A percentile compares a stretch with the other conserved stretches of the same genome.
These are phyloP conservation scores for Rubroboletus pulcherrimus DNA, from an alignment of 768 basidiomycete genomes.

Conservation along the genomic window DNA sequence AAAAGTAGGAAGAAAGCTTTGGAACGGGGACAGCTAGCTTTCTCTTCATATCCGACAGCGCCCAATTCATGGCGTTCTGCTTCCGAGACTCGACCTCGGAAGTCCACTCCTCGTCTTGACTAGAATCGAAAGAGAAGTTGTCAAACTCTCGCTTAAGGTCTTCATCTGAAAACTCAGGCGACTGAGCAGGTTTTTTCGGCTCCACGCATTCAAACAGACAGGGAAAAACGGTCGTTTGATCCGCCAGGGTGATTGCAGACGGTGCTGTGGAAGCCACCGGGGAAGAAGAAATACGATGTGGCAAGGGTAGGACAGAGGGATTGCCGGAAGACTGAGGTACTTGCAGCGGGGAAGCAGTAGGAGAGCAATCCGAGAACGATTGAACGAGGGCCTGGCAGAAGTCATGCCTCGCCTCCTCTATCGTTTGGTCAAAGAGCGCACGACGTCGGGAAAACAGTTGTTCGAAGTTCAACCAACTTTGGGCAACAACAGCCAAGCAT, in stretches of 20 bases:
- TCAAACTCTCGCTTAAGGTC: constrained; percentile 11
- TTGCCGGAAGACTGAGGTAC: background rate
- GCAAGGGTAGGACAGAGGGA: background rate
- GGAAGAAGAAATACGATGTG: background rate
- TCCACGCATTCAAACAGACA: background rate
- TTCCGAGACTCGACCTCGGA: constrained; percentile 10
- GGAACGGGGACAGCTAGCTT: constrained; percentile 8
- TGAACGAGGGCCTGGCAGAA: constrained; percentile 8
- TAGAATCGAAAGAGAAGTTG: constrained; percentile 9
- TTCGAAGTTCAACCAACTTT: constrained; percentile 7
- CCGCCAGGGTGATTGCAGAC: background rate
- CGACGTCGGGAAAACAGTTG: background rate
- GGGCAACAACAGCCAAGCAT: background rate
- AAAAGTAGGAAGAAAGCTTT: constrained; percentile 5
- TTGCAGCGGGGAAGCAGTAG: background rate
- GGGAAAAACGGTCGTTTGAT: background rate
- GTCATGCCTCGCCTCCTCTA: constrained; percentile 8
- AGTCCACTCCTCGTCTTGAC: constrained; percentile 12
- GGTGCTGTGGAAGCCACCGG: background rate
- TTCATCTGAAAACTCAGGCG: constrained; percentile 9
- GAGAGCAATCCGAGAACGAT: background rate
- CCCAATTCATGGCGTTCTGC: constrained; percentile 3
- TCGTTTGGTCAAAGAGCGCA: background rate
- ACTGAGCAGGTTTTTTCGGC: background rate
- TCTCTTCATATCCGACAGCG: constrained; percentile 6